Conservation (phyloP, 805 yeast genomes). For the Starmerella geochares region DNA sequence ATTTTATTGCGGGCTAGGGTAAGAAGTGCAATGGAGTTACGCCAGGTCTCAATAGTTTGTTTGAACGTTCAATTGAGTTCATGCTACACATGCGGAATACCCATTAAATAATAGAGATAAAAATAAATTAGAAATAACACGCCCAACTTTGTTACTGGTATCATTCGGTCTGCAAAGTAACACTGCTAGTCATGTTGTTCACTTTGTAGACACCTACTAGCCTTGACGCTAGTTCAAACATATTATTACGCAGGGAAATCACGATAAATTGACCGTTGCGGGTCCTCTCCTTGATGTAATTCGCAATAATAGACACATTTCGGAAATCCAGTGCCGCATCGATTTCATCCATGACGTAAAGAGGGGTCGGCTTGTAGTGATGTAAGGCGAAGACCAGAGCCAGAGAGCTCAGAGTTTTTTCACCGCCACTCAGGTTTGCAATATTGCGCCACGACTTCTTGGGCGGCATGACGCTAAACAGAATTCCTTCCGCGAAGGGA, state of each 20-base stretch:
- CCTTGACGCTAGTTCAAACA: slow-evolving; percentile 94
- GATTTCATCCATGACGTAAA: slow-evolving; percentile 97
- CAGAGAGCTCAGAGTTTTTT: slow-evolving; percentile 85
- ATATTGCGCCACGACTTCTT: slow-evolving; percentile 96
- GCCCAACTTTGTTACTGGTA: background rate
- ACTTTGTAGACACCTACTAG: slow-evolving; percentile 93
- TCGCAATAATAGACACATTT: slow-evolving; percentile 94
- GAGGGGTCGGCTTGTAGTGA: slow-evolving; percentile 90
- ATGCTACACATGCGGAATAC: too few species aligned
- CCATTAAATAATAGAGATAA: background rate
- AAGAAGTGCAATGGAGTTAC: too few species aligned
- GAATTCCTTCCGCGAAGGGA: slow-evolving; percentile 95
- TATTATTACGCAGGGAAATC: slow-evolving; percentile 86
- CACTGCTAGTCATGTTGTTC: slow-evolving; percentile 79
- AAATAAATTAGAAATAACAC: background rate
- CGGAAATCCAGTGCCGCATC: slow-evolving; percentile 97
- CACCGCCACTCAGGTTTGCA: slow-evolving; percentile 93
- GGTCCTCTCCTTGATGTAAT: slow-evolving; percentile 89
- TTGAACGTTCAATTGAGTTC: background rate
- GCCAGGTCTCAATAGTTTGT: background rate
- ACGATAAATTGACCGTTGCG: slow-evolving; percentile 95
- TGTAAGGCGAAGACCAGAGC: slow-evolving; percentile 95
- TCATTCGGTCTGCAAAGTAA: slow-evolving; percentile 36
- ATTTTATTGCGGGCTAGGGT: background rate
- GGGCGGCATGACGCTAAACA: slow-evolving; percentile 98